Conservation (phyloP, 805 yeast genomes). For the Metschnikowia lunata region DNA sequence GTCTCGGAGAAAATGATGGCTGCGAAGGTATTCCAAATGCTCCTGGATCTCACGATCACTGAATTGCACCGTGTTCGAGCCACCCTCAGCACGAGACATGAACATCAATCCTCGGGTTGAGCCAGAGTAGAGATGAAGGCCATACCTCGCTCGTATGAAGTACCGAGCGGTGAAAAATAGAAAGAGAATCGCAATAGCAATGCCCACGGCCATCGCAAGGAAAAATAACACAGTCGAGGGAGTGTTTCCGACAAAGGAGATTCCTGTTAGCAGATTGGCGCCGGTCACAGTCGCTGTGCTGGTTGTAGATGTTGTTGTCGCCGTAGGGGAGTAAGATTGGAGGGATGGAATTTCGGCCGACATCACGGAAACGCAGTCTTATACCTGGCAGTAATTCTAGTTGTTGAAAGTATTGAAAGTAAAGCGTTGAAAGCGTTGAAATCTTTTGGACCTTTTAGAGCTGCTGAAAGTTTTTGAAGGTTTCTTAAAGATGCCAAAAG, state of each 20-base stretch:
- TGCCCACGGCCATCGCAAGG: conserved; percentile 59
- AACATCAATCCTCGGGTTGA: conserved; percentile 24
- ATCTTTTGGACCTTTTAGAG: too few species aligned
- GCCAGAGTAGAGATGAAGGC: conserved; percentile 44
- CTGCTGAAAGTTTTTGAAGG: too few species aligned
- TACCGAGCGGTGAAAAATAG: conserved; percentile 59
- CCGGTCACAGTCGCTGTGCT: not conserved
- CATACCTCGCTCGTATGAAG: conserved; percentile 53
- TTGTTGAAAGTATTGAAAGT: too few species aligned
- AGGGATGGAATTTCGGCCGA: not conserved
- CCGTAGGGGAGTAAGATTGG: not conserved
- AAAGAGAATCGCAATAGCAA: conserved; percentile 51
- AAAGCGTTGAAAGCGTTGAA: too few species aligned
- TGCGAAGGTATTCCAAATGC: conserved; percentile 33
- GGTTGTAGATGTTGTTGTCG: not conserved
- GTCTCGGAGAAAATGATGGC: conserved; percentile 29
- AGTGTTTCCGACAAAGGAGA: conserved; percentile 39
- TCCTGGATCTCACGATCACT: conserved; percentile 28
- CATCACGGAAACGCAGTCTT: not conserved
- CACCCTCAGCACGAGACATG: conserved; percentile 9
- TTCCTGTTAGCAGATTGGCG: not conserved
- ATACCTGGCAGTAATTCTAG: too few species aligned
- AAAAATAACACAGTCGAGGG: conserved; percentile 64
- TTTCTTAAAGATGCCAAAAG: too few species aligned
- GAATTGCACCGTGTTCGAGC: conserved; percentile 12